phyloP scores from a whole-genome alignment of 371 early-diverging fungal genomes.

The Apophysomyces sp. region DNA sequence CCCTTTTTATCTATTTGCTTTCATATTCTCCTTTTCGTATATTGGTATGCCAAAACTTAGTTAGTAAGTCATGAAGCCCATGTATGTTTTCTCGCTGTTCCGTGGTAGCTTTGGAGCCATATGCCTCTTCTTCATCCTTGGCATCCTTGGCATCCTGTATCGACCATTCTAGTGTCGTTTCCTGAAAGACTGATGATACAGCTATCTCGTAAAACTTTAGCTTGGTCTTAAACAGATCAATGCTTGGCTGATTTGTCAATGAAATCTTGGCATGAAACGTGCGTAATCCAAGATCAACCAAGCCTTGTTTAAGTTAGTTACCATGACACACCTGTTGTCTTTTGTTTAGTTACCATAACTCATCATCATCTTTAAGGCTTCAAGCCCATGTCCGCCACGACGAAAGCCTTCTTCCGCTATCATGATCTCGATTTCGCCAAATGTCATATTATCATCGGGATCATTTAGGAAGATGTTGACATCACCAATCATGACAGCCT shows the following conservation, averaged over 20 bases:
- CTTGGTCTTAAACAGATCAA: slow-evolving; percentile 65
- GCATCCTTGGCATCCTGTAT: slow-evolving; percentile 14
- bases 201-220: slow-evolving; percentile 72
- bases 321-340: not conserved
- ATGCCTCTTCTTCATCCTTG: slow-evolving; percentile 20
- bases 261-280: slow-evolving; percentile 82
- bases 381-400: slow-evolving; percentile 68
- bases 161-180: slow-evolving; percentile 69
- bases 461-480: slow-evolving; percentile 92
- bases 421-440: slow-evolving; percentile 94
- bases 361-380: slow-evolving; percentile 82
- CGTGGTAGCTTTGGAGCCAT: slow-evolving; percentile 30
- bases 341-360: slow-evolving; percentile 58
- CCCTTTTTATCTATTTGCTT: not conserved
- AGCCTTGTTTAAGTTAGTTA: not conserved
- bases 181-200: slow-evolving; percentile 69
- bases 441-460: slow-evolving; percentile 60
- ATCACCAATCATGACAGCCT: slow-evolving; percentile 84
- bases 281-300: slow-evolving; percentile 51
- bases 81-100: slow-evolving; percentile 16
- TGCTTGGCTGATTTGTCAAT: slow-evolving; percentile 67
- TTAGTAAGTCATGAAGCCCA: not conserved
- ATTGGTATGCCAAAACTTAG: slow-evolving; percentile 7
- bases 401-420: slow-evolving; percentile 77
- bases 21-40: slow-evolving; percentile 8